These are phyloP conservation scores for Cryphonectria nitschkei DNA, from an alignment of 2,329 filamentous ascomycete species.

Conservation along the genomic window DNA sequence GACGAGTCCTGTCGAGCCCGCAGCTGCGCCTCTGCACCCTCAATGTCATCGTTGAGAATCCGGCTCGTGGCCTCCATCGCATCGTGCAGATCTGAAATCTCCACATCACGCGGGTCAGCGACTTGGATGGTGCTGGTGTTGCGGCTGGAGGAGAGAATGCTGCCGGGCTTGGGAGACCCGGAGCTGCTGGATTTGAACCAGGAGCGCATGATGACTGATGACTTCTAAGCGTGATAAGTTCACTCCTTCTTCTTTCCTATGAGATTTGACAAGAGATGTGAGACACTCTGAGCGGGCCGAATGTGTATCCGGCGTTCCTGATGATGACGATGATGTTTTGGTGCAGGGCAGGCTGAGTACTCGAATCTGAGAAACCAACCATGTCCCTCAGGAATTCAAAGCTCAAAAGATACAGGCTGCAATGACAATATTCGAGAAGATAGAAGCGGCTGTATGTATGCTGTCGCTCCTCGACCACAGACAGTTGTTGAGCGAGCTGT, in stretches of 20 bases:
- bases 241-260: background rate
- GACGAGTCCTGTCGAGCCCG: constrained; percentile 74
- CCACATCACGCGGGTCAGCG: constrained; percentile 37
- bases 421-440: background rate
- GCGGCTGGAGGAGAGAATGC: constrained; percentile 18
- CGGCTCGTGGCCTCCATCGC: constrained; percentile 68
- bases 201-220: constrained; percentile 21
- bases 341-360: background rate
- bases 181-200: constrained; percentile 24
- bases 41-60: constrained; percentile 90
- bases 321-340: background rate
- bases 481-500: background rate
- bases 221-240: background rate
- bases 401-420: background rate
- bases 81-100: constrained; percentile 59
- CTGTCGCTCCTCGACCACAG: background rate
- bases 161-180: constrained; percentile 19
- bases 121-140: constrained; percentile 26
- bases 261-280: background rate
- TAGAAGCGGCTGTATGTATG: background rate
- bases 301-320: background rate
- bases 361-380: constrained; percentile 11
- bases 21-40: constrained; percentile 76
- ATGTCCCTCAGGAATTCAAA: constrained; percentile 12
- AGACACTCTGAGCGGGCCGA: background rate